These are phyloP conservation scores for Poterioochromonas sp. DNA, from an alignment of 352 stramenopile genomes.

Conservation along the genomic window DNA sequence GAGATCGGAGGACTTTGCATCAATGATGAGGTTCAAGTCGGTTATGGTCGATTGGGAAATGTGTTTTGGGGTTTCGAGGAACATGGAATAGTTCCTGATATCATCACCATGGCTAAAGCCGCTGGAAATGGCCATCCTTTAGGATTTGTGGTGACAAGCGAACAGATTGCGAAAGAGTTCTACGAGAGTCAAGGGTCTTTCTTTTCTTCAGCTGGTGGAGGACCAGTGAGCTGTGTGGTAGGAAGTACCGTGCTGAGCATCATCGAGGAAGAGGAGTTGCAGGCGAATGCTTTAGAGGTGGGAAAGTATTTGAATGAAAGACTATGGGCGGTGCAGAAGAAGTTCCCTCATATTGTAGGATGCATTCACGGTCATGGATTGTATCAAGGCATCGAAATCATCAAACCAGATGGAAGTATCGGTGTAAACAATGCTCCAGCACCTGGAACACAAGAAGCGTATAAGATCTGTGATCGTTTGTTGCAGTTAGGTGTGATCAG, in stretches of 20 bases:
- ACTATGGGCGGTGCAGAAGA: neutral
- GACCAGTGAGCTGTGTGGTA: slow-evolving; percentile 40
- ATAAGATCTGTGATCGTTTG: neutral
- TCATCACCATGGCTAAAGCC: slow-evolving; percentile 36
- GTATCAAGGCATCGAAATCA: slow-evolving; percentile 21
- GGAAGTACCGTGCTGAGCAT: slow-evolving; percentile 42
- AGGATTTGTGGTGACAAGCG: slow-evolving; percentile 55
- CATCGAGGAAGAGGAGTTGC: slow-evolving; percentile 38
- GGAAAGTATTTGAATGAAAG: slow-evolving; percentile 36
- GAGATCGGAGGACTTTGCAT: slow-evolving; percentile 59
- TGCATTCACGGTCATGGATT: slow-evolving; percentile 24
- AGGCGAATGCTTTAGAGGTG: slow-evolving; percentile 35
- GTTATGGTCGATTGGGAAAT: slow-evolving; percentile 59
- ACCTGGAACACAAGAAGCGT: neutral
- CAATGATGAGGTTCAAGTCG: slow-evolving; percentile 70
- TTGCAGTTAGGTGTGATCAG: neutral
- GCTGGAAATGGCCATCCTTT: slow-evolving; percentile 70
- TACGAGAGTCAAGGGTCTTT: neutral
- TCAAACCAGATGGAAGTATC: neutral
- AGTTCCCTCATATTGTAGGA: slow-evolving; percentile 3
- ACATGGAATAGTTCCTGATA: slow-evolving; percentile 49
- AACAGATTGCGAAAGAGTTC: slow-evolving; percentile 44
- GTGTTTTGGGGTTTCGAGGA: slow-evolving; percentile 52
- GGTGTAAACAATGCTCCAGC: neutral
- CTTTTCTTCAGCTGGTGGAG: slow-evolving; percentile 34